These are phyloP conservation scores for Phycomyces blakesleeanus DNA, from an alignment of 192 early-diverging fungal species.

Conservation along the genomic window DNA sequence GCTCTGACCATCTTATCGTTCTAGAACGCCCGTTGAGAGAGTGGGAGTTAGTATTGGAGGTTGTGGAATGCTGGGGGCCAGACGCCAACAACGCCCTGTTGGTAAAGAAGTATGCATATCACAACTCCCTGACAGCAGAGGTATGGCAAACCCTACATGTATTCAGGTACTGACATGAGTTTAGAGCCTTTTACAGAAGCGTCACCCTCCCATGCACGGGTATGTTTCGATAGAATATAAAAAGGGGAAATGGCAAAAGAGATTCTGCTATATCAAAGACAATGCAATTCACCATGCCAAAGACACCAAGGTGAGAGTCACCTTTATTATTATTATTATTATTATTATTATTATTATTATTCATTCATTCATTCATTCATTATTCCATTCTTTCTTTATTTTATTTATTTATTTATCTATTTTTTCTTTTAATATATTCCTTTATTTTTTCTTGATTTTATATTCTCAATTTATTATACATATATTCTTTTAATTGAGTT, in stretches of 20 bases:
- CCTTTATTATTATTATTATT: conserved; percentile 30
- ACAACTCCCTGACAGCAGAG: conserved; percentile 54
- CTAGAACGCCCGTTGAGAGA: conserved; percentile 83
- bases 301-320: conserved; percentile 52
- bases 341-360: too few species aligned
- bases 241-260: conserved; percentile 82
- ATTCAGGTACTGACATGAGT: conserved; percentile 30
- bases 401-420: too few species aligned
- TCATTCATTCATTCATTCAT: too few species aligned
- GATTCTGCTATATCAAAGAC: conserved; percentile 67
- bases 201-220: conserved; percentile 41
- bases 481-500: conserved; percentile 8
- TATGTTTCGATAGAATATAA: conserved; percentile 71
- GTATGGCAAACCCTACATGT: conserved; percentile 39
- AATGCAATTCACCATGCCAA: conserved; percentile 64
- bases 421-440: conserved; percentile 8
- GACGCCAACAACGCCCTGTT: conserved; percentile 71
- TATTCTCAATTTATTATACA: background rate
- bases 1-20: conserved; percentile 1
- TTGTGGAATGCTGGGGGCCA: conserved; percentile 82
- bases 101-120: conserved; percentile 70
- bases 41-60: conserved; percentile 83
- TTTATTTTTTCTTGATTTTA: too few species aligned
- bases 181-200: conserved; percentile 24
- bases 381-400: too few species aligned